Base-by-base conservation (phyloP, 768 basidiomycete species). In the Leccinum uliginosum region DNA sequence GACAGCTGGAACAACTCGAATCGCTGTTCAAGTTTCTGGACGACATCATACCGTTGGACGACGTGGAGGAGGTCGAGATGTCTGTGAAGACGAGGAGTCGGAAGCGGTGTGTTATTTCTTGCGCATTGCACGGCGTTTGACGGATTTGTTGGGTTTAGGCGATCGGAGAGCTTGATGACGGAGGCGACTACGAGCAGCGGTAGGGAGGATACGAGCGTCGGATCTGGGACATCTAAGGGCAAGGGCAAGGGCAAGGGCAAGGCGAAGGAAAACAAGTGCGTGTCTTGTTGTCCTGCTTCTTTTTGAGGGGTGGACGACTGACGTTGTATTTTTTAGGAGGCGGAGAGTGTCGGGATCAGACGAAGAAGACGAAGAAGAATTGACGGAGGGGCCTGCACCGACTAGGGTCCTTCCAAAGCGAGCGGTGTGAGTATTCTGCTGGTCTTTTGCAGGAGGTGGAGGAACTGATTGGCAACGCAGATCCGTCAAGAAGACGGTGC, bases 21-120 rank as follows among this genome's bases (percentile, higher is more conserved):
- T 78, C 82, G 0, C 64, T 89, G 26, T 91, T 91, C 65, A 77
- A 80, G 47, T 87, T 88, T 66, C 63, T 91, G 67, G 89, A 91
- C 60, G 81, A 84, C 10, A 81, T 91, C 44, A 77, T 87, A 43
- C 84, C 88, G 2, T 71, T 83, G 43, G 85, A 83, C n/a, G 85
- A 85, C 6, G 82, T 79, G 8, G 84, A 86, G 40, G 72, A 76
- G 17, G 58, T 73, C 6, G 76, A 76, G 21, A 54, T 67, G 40
- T 74, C 78, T 15, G 7, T 46, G 17, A 75, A 67, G 60, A 74
- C 72, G 32, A 74, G 70, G 55, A 78, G 72, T 61, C 60, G 79
- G 73, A 69, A 82, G 66, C 73, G 87, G 86, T 74, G 66, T 72
- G 80, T 78, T 26, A 2, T 26, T 47, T 47, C 27, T 21, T 7